Percentiles rank a stretch among this genome's conserved stretches.
Conservation (phyloP, 495 filamentous ascomycete species). For the Aspergillus leporis region DNA sequence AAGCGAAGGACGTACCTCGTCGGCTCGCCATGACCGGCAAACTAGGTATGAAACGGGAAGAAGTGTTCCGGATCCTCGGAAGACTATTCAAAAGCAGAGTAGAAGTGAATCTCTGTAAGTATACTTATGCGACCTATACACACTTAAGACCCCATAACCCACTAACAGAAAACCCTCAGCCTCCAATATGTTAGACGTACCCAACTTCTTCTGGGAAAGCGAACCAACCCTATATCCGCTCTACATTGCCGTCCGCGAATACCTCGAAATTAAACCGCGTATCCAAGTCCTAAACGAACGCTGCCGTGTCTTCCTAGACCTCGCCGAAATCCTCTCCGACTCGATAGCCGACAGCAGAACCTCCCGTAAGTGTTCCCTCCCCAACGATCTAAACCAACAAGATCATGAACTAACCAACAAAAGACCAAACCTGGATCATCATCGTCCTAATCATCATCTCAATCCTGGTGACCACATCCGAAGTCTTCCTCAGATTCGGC, state of each 20-base stretch:
- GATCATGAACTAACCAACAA: constrained; percentile 9
- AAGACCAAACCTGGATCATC: constrained; percentile 92
- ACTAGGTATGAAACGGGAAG: constrained; percentile 86
- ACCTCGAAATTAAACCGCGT: constrained; percentile 93
- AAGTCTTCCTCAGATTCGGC: constrained; percentile 84
- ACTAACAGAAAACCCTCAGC: constrained; percentile 51
- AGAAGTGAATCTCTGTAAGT: constrained; percentile 95
- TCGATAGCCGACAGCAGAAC: constrained; percentile 91
- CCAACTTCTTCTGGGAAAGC: constrained; percentile 98
- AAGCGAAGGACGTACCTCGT: constrained; percentile 89
- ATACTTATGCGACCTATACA: background rate
- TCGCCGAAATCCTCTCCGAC: constrained; percentile 92
- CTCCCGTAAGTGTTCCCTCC: constrained; percentile 55
- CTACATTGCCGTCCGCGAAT: constrained; percentile 93
- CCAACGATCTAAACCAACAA: background rate
- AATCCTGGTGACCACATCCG: constrained; percentile 85
- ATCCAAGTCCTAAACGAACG: constrained; percentile 96
- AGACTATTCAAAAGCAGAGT: constrained; percentile 90
- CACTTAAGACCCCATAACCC: background rate
- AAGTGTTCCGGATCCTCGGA: constrained; percentile 90
- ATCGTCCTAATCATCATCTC: constrained; percentile 90
- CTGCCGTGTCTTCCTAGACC: constrained; percentile 93
- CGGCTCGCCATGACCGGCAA: constrained; percentile 84
- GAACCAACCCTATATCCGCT: constrained; percentile 94
- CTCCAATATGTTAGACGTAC: constrained; percentile 94